Conservation (phyloP, 139 green algal genomes). For the Volvox reticuliferus region DNA sequence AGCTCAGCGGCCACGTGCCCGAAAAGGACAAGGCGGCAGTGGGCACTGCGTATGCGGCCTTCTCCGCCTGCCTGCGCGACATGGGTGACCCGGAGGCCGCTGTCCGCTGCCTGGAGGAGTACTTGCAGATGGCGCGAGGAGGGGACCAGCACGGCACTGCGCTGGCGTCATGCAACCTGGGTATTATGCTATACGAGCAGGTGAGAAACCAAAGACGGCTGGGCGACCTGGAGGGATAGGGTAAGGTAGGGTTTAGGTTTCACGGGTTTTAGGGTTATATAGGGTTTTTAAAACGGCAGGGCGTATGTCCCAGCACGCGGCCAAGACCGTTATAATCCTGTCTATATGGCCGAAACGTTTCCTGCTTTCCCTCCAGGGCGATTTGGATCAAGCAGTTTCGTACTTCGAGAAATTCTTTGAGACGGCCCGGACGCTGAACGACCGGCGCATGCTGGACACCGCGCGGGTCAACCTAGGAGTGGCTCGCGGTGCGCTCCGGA, state of each 20-base stretch:
- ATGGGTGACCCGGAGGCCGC: constrained; percentile 56
- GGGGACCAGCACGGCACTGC: constrained; percentile 61
- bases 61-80: constrained; percentile 63
- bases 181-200: constrained; percentile 75
- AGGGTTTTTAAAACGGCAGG: too few relatives aligned
- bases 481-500: constrained; percentile 62
- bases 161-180: constrained; percentile 78
- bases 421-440: constrained; percentile 66
- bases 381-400: constrained; percentile 60
- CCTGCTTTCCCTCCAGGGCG: neutral
- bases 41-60: constrained; percentile 65
- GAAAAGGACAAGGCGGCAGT: constrained; percentile 74
- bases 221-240: too few relatives aligned
- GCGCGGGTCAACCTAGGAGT: constrained; percentile 80
- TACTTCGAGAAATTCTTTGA: constrained; percentile 90
- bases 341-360: neutral
- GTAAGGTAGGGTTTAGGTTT: too few relatives aligned
- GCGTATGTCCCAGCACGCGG: too few relatives aligned
- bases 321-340: neutral
- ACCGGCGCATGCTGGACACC: constrained; percentile 72
- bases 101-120: constrained; percentile 65
- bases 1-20: constrained; percentile 23
- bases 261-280: too few relatives aligned
- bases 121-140: constrained; percentile 58
- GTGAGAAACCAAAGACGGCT: neutral